Percentiles rank a stretch among this genome's conserved stretches.
phyloP scores from a whole-genome alignment of 345 rosid species.

The Odontarrhena argentea region DNA sequence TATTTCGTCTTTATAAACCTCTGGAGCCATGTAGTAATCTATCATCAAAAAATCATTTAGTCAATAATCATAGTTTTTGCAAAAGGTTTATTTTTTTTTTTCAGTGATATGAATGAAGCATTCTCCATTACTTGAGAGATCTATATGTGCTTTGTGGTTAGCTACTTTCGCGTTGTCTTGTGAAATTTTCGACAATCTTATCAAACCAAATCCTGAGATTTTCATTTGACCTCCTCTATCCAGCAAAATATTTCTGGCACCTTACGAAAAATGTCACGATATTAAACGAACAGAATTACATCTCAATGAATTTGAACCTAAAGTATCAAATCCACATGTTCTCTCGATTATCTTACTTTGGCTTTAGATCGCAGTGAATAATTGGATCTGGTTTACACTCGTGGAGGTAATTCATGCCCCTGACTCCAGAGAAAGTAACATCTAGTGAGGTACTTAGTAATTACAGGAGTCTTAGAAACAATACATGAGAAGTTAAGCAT shows the following conservation, averaged over 20 bases:
- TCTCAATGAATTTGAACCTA: conserved; percentile 38
- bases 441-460: neutral
- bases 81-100: neutral
- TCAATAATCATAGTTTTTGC: conserved; percentile 1
- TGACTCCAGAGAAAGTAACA: conserved; percentile 38
- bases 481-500: conserved; percentile 29
- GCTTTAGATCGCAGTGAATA: conserved; percentile 86
- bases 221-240: conserved; percentile 84
- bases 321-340: conserved; percentile 40
- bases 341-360: conserved; percentile 76
- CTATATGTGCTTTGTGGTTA: conserved; percentile 46
- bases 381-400: conserved; percentile 91
- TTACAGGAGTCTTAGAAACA: neutral
- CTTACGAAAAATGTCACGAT: conserved; percentile 72
- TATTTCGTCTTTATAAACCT: conserved; percentile 61
- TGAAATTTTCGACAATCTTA: conserved; percentile 57
- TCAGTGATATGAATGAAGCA: conserved; percentile 20
- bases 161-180: conserved; percentile 59
- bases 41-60: conserved; percentile 31
- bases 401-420: conserved; percentile 83
- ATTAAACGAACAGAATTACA: conserved; percentile 55
- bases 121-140: conserved; percentile 59
- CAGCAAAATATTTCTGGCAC: conserved; percentile 99
- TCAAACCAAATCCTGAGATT: conserved; percentile 79
- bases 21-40: conserved; percentile 85